These are phyloP conservation scores for Astraeus odoratus DNA, from an alignment of 768 basidiomycete genomes.

Conservation along the genomic window DNA sequence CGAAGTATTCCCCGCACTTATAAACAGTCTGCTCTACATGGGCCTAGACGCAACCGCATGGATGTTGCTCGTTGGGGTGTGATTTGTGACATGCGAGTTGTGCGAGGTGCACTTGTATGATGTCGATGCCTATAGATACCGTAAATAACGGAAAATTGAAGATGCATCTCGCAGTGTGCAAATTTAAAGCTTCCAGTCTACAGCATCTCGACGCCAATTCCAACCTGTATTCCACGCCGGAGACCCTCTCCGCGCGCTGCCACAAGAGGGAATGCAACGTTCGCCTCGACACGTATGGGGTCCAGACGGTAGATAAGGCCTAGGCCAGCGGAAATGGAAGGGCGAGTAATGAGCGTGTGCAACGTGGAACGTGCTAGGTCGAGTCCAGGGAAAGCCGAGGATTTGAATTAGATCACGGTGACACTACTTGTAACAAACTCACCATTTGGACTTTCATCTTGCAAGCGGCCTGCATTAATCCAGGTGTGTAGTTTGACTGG, in stretches of 20 bases:
- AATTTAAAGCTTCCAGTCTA: conserved; percentile 21
- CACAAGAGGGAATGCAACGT: conserved; percentile 78
- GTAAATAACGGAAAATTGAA: neutral
- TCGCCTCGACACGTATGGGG: conserved; percentile 80
- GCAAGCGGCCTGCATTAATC: conserved; percentile 64
- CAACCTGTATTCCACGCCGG: conserved; percentile 71
- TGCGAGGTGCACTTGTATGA: neutral
- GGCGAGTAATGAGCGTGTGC: conserved; percentile 12
- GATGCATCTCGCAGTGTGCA: neutral
- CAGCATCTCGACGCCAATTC: conserved; percentile 75
- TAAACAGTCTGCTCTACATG: too few species aligned
- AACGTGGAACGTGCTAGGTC: conserved; percentile 6
- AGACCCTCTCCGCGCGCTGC: conserved; percentile 58
- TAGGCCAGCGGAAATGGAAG: conserved; percentile 74
- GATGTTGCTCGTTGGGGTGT: neutral
- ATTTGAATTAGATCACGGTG: neutral
- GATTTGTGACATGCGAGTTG: neutral
- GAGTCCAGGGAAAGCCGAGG: neutral
- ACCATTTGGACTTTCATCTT: neutral
- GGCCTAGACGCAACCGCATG: neutral
- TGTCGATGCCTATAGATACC: neutral
- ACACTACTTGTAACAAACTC: conserved; percentile 34
- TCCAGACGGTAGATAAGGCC: conserved; percentile 82
- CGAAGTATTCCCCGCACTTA: too few species aligned
- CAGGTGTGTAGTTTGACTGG: conserved; percentile 77